A percentile compares a stretch with the other conserved stretches of the same genome.
Conservation (phyloP, 1,284 basidiomycete genomes). For the Athelia sp. region DNA sequence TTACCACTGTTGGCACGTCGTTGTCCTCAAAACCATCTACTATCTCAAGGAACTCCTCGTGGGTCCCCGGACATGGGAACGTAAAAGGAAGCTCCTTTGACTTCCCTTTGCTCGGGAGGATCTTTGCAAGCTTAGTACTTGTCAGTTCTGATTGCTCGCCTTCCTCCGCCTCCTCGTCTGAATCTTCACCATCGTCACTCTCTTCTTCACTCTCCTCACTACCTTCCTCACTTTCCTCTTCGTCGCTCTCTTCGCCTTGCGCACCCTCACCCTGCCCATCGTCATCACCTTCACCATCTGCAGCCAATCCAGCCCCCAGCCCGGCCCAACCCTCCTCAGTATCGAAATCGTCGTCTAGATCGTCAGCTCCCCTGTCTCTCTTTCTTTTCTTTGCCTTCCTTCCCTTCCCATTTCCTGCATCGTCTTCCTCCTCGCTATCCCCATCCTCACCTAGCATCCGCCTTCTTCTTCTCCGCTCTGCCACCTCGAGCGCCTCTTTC, state of each 20-base stretch:
- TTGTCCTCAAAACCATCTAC: constrained; percentile 65
- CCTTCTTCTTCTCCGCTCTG: constrained; percentile 74
- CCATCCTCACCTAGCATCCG: constrained; percentile 83
- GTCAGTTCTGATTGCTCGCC: constrained; percentile 41
- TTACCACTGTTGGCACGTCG: constrained; percentile 79
- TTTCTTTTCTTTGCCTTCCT: constrained; percentile 23
- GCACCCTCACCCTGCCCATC: constrained; percentile 29
- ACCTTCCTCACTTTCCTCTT: constrained; percentile 12
- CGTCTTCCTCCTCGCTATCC: constrained; percentile 58
- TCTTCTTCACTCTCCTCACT: constrained; percentile 24
- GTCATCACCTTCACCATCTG: constrained; percentile 39
- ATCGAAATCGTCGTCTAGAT: constrained; percentile 88
- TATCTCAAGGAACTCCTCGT: constrained; percentile 87
- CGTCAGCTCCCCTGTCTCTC: constrained; percentile 67
- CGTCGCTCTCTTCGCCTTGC: constrained; percentile 30
- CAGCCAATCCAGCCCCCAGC: constrained; percentile 50
- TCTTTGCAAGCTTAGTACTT: constrained; percentile 20
- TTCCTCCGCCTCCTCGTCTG: constrained; percentile 26
- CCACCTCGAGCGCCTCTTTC: constrained; percentile 82
- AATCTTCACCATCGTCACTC: constrained; percentile 25
- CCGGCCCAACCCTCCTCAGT: constrained; percentile 45
- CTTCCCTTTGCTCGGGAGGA: constrained; percentile 13
- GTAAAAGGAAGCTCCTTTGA: constrained; percentile 79
- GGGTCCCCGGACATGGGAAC: constrained; percentile 83
- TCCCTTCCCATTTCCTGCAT: constrained; percentile 27